Conservation (phyloP, 352 stramenopile species). For the Globisporangium uncinulatum region DNA sequence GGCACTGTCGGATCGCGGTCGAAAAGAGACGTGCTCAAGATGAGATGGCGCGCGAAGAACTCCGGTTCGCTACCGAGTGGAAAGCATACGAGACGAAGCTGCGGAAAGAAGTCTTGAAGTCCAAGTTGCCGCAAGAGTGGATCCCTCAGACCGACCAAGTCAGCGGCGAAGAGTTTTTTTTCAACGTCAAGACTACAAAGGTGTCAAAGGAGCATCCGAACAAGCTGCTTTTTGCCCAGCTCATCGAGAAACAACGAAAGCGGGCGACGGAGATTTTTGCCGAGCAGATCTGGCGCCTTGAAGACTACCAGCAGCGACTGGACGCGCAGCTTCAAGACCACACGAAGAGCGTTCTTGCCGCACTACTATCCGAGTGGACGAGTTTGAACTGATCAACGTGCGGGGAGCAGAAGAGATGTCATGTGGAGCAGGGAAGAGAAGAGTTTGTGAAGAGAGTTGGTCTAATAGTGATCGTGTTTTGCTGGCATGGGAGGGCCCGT, state of each 20-base stretch:
- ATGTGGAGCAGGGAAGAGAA: too few species aligned
- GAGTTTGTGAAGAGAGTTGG: too few species aligned
- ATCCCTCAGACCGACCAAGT: slow-evolving; percentile 34
- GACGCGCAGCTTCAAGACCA: slow-evolving; percentile 12
- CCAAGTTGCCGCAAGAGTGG: slow-evolving; percentile 29
- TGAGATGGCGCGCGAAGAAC: slow-evolving; percentile 21
- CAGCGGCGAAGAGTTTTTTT: slow-evolving; percentile 31
- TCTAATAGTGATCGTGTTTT: too few species aligned
- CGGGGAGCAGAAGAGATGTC: too few species aligned
- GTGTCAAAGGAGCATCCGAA: slow-evolving; percentile 31
- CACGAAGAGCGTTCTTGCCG: background rate
- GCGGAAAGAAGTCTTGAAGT: slow-evolving; percentile 31
- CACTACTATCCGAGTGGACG: background rate
- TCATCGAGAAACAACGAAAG: slow-evolving; percentile 23
- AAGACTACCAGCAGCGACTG: slow-evolving; percentile 19
- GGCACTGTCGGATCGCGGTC: slow-evolving; percentile 23
- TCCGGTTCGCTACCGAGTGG: slow-evolving; percentile 24
- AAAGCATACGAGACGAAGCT: slow-evolving; percentile 28
- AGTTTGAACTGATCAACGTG: background rate
- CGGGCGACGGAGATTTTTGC: slow-evolving; percentile 21
- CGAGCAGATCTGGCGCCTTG: slow-evolving; percentile 15
- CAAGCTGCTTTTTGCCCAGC: slow-evolving; percentile 20
- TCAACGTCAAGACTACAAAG: slow-evolving; percentile 32
- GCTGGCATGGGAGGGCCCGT: too few species aligned
- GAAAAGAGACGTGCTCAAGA: slow-evolving; percentile 16